Evolutionary conservation across 805 yeast genomes (phyloP), one percentile per base, ranked within the genome.

Genomic region (Saccharomycopsis selenospora): DNA sequence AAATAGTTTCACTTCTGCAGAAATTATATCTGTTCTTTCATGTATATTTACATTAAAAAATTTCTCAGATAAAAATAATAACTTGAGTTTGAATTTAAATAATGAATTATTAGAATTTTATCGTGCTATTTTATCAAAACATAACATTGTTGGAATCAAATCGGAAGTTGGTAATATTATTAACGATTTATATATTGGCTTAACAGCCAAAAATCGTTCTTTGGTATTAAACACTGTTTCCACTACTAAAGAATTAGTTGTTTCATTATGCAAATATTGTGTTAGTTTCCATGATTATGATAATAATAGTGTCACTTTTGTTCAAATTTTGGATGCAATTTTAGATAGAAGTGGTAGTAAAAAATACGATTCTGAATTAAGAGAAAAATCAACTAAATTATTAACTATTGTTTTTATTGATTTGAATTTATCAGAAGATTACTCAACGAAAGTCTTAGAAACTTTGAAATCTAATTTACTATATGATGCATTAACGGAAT

Each of bases 351-450:
- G 53, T 5, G 24, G 43, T 14, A 36, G 44, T 11, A 40, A 43
- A 14, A 40, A 46, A 11, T 43, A 14, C 43, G 53, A 52, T 33
- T 46, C 53, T 4, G 53, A 50, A 23, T 27, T 52, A n/a, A 27
- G 53, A n/a, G 53, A 46, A 30, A 49, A 47, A 22, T 36, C 46
- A 4, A 48, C 48, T 11, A 14, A 6, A 13, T 41, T 49, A 4
- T 40, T 50, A 13, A 30, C 30, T 11, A 29, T 13, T 8, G 36
- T 45, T 17, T 42, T 48, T 11, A 14, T 13, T 1, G 28, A 29
- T 3, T 47, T 49, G 23, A 14, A 33, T 5, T 42, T 51, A 20
- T 18, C 38, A 3, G 29, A 28, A 29, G 38, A 25, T 11, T 24
- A 17, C 20, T n/a, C 8, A n/a, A 30, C 42, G 3, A 27, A 29